phyloP scores from a whole-genome alignment of 345 rosid species.

The Gossypium stocksii region DNA sequence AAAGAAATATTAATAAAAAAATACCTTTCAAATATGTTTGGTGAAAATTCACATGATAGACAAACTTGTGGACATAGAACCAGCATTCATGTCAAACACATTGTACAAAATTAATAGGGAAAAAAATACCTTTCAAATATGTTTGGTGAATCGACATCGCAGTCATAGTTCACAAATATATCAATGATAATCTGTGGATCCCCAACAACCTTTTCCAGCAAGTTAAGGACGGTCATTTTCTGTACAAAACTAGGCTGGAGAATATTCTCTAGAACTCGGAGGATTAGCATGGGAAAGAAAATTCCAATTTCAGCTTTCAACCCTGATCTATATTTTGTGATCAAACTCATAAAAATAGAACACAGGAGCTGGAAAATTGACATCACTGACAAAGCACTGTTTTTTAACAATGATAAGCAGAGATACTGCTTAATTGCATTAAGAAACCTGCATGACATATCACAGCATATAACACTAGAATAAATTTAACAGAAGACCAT shows the following conservation, averaged over 20 bases:
- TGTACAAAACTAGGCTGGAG: slow-evolving; percentile 96
- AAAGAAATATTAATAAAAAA: slow-evolving; percentile 8
- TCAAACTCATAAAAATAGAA: slow-evolving; percentile 67
- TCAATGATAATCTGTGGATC: slow-evolving; percentile 79
- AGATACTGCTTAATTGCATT: slow-evolving; percentile 80
- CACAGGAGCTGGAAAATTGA: slow-evolving; percentile 96
- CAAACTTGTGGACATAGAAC: not conserved
- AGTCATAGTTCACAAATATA: slow-evolving; percentile 90
- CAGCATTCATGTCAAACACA: not conserved
- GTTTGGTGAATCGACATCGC: slow-evolving; percentile 91
- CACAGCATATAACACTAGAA: slow-evolving; percentile 8
- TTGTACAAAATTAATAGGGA: not conserved
- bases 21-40: not conserved
- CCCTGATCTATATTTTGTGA: slow-evolving; percentile 74
- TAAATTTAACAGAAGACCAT: not conserved
- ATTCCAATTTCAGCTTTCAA: slow-evolving; percentile 90
- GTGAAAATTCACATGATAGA: not conserved
- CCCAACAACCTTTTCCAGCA: slow-evolving; percentile 72
- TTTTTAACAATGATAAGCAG: slow-evolving; percentile 87
- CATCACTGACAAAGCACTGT: slow-evolving; percentile 95
- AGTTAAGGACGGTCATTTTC: slow-evolving; percentile 89
- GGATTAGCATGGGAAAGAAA: slow-evolving; percentile 93
- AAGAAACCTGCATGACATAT: slow-evolving; percentile 63
- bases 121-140: slow-evolving; percentile 82
- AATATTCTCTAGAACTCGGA: slow-evolving; percentile 92